Percentiles rank a stretch among this genome's conserved stretches.
These are phyloP conservation scores for Leccinum disarticulatum DNA, from an alignment of 768 basidiomycete genomes.

Conservation along the genomic window DNA sequence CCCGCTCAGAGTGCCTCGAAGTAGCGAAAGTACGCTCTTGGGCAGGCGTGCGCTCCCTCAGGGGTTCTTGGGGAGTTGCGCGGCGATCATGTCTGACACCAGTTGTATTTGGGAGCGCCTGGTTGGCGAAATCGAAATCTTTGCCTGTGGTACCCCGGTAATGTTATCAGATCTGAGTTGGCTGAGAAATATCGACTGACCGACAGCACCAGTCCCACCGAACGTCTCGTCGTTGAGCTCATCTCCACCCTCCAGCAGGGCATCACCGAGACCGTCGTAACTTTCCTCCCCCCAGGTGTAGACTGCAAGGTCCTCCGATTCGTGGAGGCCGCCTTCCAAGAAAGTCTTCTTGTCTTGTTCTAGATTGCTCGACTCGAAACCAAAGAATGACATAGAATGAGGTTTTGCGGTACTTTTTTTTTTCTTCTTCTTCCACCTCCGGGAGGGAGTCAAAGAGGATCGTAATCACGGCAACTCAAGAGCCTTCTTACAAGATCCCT, in stretches of 20 bases:
- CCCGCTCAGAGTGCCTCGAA: conserved; percentile 27
- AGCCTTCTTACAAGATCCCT: conserved; percentile 6
- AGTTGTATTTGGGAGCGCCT: conserved; percentile 31
- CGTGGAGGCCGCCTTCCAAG: conserved; percentile 47
- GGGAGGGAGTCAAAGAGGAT: background rate
- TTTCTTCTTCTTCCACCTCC: conserved; percentile 15
- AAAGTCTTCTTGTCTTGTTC: conserved; percentile 64
- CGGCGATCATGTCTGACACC: conserved; percentile 16
- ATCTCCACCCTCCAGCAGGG: conserved; percentile 85
- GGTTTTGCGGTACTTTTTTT: conserved; percentile 9
- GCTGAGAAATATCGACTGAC: conserved; percentile 46
- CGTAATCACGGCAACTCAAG: background rate
- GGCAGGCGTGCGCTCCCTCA: conserved; percentile 29
- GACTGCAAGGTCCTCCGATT: conserved; percentile 81
- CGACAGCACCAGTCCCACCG: conserved; percentile 66
- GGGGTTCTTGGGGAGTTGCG: conserved; percentile 22
- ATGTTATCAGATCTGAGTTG: conserved; percentile 15
- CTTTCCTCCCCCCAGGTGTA: conserved; percentile 92
- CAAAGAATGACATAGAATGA: conserved; percentile 77
- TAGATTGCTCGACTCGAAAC: conserved; percentile 60
- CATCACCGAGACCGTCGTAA: conserved; percentile 87
- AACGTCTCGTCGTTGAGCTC: conserved; percentile 98
- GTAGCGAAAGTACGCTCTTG: conserved; percentile 22
- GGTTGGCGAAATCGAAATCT: conserved; percentile 85
- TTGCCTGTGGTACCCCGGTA: conserved; percentile 53